Evolutionary conservation across 2,329 filamentous ascomycete genomes (phyloP), one percentile per base, ranked within the genome.

Genomic region (Pseudogymnoascus verrucosus): DNA sequence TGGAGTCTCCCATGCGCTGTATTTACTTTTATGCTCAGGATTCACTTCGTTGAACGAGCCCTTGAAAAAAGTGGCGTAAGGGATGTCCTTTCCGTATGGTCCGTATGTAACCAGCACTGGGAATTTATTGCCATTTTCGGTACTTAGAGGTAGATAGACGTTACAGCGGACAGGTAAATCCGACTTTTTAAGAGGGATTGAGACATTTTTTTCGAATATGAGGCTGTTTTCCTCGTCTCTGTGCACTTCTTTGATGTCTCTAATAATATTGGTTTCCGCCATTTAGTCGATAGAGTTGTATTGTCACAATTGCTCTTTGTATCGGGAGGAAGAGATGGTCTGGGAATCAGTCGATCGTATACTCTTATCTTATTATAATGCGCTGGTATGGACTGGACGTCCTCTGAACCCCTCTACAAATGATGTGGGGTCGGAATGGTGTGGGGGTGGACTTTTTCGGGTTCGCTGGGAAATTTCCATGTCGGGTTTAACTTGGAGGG

Each of bases 1-100:
- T 0, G 75, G 75, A 0, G 73, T 75, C 64, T 77, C 75, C 74
- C 74, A 77, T 0, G 74, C 71, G 0, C 74, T 75, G 63, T 77
- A 74, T 4, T 69, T 67, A 0, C 73, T 75, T 28, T 71, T 69
- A 57, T 77, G 75, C 47, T 76, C 72, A 0, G 72, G 68, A 63
- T 76, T 74, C 6, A 77, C 73, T 63, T 76, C 74, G 54, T 66
- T 65, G 74, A 69, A 84, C 1, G 80, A 82, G 64, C 79, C 76
- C 2, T 75, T 69, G 64, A 81, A 77, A 69, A 84, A 84, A 66
- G 69, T 78, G 34, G 78, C 76, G 71, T 90, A 90, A 21, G 79
- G 82, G 39, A 89, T 88, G 68, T 90, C 87, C 68, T 91, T 90
- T 57, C 88, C 88, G 66, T 90, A 90, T 0, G 88, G 88, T 0